Evolutionary conservation across 306 rosid genomes (phyloP).

Genomic region (Rosa lucieae): DNA sequence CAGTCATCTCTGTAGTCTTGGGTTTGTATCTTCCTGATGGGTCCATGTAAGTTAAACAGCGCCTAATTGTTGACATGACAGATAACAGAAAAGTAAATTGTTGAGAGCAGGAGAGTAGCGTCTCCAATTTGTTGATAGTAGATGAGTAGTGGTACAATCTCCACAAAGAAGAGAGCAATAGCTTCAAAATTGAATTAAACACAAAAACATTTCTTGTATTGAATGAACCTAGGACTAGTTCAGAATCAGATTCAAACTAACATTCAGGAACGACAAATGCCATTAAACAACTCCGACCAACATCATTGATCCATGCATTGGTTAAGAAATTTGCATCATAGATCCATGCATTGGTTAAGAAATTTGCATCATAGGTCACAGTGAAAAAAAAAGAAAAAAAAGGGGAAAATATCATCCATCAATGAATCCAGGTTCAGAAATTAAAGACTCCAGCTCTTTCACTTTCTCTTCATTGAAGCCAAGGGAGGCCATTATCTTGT

Average conservation of each 20-base stretch:
- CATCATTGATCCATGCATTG: constrained; percentile 22
- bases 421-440: constrained; percentile 41
- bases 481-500: constrained; percentile 51
- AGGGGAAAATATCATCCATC: constrained; percentile 40
- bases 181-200: not conserved
- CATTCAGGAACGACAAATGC: constrained; percentile 13
- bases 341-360: constrained; percentile 24
- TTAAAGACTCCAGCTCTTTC: constrained; percentile 53
- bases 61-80: not conserved
- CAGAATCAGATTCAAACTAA: not conserved
- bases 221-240: not conserved
- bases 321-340: constrained; percentile 30
- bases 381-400: constrained; percentile 1
- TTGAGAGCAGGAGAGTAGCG: too few relatives aligned
- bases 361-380: constrained; percentile 27
- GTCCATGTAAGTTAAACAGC: not conserved
- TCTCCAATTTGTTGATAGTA: not conserved
- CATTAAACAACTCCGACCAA: constrained; percentile 19
- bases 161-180: not conserved
- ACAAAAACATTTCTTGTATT: not conserved
- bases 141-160: not conserved
- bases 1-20: not conserved
- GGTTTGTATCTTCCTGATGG: not conserved
- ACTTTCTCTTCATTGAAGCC: constrained; percentile 66
- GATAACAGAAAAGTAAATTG: not conserved